These are phyloP conservation scores for Leptographium radiaticola DNA, from an alignment of 2,329 filamentous ascomycete species.

Conservation along the genomic window DNA sequence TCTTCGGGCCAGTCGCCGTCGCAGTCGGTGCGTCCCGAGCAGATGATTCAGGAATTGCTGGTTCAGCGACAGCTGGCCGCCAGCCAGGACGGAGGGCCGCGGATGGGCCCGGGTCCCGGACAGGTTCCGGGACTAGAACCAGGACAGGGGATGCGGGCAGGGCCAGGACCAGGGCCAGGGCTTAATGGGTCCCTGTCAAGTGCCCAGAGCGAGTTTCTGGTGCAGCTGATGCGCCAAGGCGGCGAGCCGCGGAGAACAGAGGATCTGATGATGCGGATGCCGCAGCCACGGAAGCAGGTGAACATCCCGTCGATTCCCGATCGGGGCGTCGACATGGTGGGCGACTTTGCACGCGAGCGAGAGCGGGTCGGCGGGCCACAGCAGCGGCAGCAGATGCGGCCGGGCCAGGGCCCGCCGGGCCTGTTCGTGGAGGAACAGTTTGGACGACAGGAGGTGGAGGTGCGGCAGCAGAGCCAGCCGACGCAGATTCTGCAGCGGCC, in stretches of 20 bases:
- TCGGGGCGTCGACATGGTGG: slow-evolving; percentile 36
- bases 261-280: slow-evolving; percentile 37
- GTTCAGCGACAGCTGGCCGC: slow-evolving; percentile 43
- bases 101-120: slow-evolving; percentile 13
- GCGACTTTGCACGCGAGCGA: slow-evolving; percentile 2
- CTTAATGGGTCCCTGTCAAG: slow-evolving; percentile 23
- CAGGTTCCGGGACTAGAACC: background rate
- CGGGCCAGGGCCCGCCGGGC: slow-evolving; percentile 31
- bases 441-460: slow-evolving; percentile 33
- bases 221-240: slow-evolving; percentile 60
- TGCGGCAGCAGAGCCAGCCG: slow-evolving; percentile 24
- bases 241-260: slow-evolving; percentile 39
- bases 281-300: slow-evolving; percentile 37
- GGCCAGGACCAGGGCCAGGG: background rate
- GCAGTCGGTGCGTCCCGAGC: slow-evolving; percentile 36
- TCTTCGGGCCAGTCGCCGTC: slow-evolving; percentile 27
- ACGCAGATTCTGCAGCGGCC: slow-evolving; percentile 53
- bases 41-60: slow-evolving; percentile 48
- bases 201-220: slow-evolving; percentile 70
- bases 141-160: background rate
- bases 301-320: slow-evolving; percentile 32
- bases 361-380: slow-evolving; percentile 14
- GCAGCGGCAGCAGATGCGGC: slow-evolving; percentile 26
- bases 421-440: slow-evolving; percentile 40
- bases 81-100: slow-evolving; percentile 27